A percentile compares a stretch with the other conserved stretches of the same genome.
These are phyloP conservation scores for Aspergillus campestris DNA, from an alignment of 495 filamentous ascomycete species.

Conservation along the genomic window DNA sequence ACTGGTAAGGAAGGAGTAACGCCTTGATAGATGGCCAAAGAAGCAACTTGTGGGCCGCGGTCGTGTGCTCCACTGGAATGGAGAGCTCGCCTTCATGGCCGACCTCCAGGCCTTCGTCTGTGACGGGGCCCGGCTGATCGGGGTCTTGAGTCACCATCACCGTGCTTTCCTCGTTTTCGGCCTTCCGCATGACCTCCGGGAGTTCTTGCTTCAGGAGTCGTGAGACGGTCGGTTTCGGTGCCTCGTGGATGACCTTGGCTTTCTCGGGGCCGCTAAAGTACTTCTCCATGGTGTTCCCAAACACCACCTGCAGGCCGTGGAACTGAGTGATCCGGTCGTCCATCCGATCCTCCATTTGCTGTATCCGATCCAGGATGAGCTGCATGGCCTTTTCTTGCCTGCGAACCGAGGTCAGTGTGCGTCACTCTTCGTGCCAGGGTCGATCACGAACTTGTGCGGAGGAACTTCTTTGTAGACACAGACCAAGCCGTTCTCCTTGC, in stretches of 20 bases:
- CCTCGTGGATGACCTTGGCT: too few relatives aligned
- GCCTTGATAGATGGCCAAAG: constrained; percentile 57
- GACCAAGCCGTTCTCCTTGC: constrained; percentile 45
- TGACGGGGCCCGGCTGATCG: neutral
- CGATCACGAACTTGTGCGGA: constrained; percentile 44
- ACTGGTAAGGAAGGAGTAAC: constrained; percentile 41
- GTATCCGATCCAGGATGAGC: constrained; percentile 23
- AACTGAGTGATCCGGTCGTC: constrained; percentile 7
- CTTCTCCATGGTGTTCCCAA: neutral
- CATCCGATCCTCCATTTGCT: constrained; percentile 22
- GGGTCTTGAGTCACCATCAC: neutral
- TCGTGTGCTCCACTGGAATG: constrained; percentile 72
- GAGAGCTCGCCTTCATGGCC: constrained; percentile 45
- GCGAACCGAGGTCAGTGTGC: constrained; percentile 3
- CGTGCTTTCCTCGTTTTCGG: constrained; percentile 9
- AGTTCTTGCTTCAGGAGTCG: constrained; percentile 13
- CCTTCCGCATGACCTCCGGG: constrained; percentile 1
- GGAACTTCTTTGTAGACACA: constrained; percentile 55
- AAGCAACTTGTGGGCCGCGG: constrained; percentile 69
- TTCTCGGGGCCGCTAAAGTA: too few relatives aligned
- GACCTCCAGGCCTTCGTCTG: constrained; percentile 6
- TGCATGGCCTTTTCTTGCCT: constrained; percentile 39
- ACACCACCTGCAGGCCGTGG: constrained; percentile 11
- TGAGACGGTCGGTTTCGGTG: constrained; percentile 5
- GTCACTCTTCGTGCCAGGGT: too few relatives aligned